Base-by-base conservation (phyloP, 2,329 filamentous ascomycete genomes). In the Lizonia empirigonia region DNA sequence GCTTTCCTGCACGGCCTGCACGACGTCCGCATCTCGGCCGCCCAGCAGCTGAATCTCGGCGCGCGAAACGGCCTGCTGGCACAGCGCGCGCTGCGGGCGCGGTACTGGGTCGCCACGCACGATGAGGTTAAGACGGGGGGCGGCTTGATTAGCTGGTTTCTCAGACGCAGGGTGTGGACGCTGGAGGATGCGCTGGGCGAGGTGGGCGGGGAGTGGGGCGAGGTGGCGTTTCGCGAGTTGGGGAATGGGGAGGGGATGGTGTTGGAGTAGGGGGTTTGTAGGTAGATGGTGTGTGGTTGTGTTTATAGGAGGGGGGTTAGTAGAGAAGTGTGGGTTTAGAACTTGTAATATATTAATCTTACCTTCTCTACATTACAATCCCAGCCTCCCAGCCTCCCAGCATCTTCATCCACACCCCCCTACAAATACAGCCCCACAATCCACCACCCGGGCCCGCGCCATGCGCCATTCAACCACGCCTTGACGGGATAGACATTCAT, bases 101-200 rank as follows among this genome's bases (percentile, higher is more conserved):
- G 75, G 57, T 88, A 87, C 60, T 88, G 85, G 85, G 71, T 88
- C 15, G 80, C 79, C 0, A 88, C 85, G 20, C 85, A 88, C 59
- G 85, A 87, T 57, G 85, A 87, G 67, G 73, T 82, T 4, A 87
- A 87, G 69, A 78, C 69, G 44, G 84, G 83, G 0, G 78, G 77
- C 0, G 84, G 85, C 0, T 59, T 87, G 5, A 78, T 87, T 8
- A 78, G 70, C 1, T 79, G 74, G 73, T 81, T 71, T 70, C 73
- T 81, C 49, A 68, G 64, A 26, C 60, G 77, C 26, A 78, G 73
- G 39, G 63, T 72, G 0, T 68, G 77, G 56, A 77, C 70, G 0
- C 30, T 80, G 9, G 69, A 75, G 40, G 75, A 81, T 54, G 77
- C 85, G 32, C 56, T 83, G 9, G 66, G 71, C 20, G 77, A 80